Evolutionary conservation across 176 grass and related monocot genomes (phyloP), one percentile per base, ranked within the genome.

Genomic region (Secale cereale): DNA sequence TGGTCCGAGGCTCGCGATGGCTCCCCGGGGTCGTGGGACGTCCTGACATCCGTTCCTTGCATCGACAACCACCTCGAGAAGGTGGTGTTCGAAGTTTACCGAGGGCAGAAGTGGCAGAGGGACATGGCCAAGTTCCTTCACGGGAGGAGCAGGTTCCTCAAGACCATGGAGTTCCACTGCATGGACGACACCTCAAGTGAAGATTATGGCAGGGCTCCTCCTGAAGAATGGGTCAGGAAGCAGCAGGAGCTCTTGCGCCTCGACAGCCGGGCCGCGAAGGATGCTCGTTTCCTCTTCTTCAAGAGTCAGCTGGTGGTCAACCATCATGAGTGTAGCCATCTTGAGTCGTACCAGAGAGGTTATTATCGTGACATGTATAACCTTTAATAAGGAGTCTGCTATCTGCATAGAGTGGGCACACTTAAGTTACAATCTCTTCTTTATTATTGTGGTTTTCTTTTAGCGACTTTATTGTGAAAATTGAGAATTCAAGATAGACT

Each of bases 61-160:
- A 30, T 87, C 1, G 23, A 81, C n/a, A 76, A 76, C 19, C 78
- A 59, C 45, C 78, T 76, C 8, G 0, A 76, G 31, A 87, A 41
- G 45, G 85, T 81, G 59, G 59, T 76, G 30, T 67, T 87, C 6
- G 78, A 87, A 79, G 70, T 76, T 76, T 75, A 75, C 85, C 25
- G 85, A 7, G 85, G 85, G 10, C 68, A 81, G 17, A 30, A 81
- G 23, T 86, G 85, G 78, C 77, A 86, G 69, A 40, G 41, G 25
- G 70, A 82, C 17, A 82, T 87, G 79, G 86, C 86, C 43, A 82
- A 87, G 46, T 87, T 87, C 63, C 70, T 77, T 22, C 86, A 87
- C 6, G 70, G 79, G 26, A 82, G 61, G 62, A 59, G 70, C 71
- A 69, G 62, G 45, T 66, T 87, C 3, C 85, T 82, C 60, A 76